phyloP scores from a whole-genome alignment of 306 rosid species.

The barrel medic (Medicago truncatula) region MtrunA17r5.0-ANR NC_053049.1:49515501-49516000 shows the following conservation, averaged over 20 bases:
- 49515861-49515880: slow-evolving; percentile 13
- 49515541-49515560: slow-evolving; percentile 55
- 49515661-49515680: not conserved
- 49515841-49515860: slow-evolving; percentile 27
- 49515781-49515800: slow-evolving; percentile 59
- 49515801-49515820: slow-evolving; percentile 27
- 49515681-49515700: slow-evolving; percentile 3
- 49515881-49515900: slow-evolving; percentile 52
- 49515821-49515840: not conserved
- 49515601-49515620: slow-evolving; percentile 59
- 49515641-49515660: not conserved
- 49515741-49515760: slow-evolving; percentile 41
- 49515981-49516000: not conserved
- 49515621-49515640: slow-evolving; percentile 11
- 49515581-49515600: slow-evolving; percentile 53
- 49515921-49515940: slow-evolving; percentile 61
- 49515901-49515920: slow-evolving; percentile 51
- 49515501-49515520: slow-evolving; percentile 53
- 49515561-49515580: slow-evolving; percentile 49
- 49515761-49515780: slow-evolving; percentile 45
- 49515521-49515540: slow-evolving; percentile 66
- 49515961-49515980: not conserved
- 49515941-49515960: slow-evolving; percentile 52
- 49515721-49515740: slow-evolving; percentile 31
- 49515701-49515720: slow-evolving; percentile 59